Percentiles rank a stretch among this genome's conserved stretches.
Evolutionary conservation across 2,329 filamentous ascomycete species (phyloP).

Genomic region (Stylonectria norvegica): DNA sequence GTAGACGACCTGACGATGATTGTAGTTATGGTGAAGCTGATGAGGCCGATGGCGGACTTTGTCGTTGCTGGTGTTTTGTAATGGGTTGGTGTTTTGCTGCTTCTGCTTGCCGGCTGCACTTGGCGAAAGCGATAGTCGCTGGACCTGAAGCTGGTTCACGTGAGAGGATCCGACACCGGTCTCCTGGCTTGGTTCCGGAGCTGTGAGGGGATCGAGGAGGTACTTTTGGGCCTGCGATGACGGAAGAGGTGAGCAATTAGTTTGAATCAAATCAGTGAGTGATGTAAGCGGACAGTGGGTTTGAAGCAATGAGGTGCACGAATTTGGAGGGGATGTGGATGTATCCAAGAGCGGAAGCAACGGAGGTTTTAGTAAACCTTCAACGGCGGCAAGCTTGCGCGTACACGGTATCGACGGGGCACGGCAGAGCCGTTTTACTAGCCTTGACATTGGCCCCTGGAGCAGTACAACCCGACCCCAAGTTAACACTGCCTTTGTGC

Average conservation of each 20-base stretch:
- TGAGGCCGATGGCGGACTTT: no score
- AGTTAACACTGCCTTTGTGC: no score
- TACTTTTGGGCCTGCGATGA: constrained; percentile 57
- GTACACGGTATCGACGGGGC: no score
- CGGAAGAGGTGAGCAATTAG: not conserved
- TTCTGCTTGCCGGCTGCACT: not conserved
- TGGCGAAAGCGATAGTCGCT: not conserved
- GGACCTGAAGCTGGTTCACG: constrained; percentile 2
- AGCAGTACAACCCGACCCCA: no score
- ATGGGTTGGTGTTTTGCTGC: constrained; percentile 4
- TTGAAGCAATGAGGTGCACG: no score
- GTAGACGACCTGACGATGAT: not conserved
- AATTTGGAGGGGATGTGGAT: not conserved
- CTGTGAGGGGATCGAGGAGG: constrained; percentile 66
- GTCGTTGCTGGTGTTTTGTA: constrained; percentile 7
- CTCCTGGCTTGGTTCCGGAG: constrained; percentile 64
- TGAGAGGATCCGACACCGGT: constrained; percentile 44
- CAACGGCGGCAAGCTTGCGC: constrained; percentile 25
- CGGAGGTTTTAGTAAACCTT: constrained; percentile 7
- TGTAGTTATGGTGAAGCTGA: constrained; percentile 9
- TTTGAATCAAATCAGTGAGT: not conserved
- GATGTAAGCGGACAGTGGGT: no score
- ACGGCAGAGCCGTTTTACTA: no score
- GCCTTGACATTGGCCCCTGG: no score
- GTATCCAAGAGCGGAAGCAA: constrained; percentile 4